Base-by-base conservation (phyloP, 371 early-diverging fungal genomes). In the Mortierella sp. region DNA sequence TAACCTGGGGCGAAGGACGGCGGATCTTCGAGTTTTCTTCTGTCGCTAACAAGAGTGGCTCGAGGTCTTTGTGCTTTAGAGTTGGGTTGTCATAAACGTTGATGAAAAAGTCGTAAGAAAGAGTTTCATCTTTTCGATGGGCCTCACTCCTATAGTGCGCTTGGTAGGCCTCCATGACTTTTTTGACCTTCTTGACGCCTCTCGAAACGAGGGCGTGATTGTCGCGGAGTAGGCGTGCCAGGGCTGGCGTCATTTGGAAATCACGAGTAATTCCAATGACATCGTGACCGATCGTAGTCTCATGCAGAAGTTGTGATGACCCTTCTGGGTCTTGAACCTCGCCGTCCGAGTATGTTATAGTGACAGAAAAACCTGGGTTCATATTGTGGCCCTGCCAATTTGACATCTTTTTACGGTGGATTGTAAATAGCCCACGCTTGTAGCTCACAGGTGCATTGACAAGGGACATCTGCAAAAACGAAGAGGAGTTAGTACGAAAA, bases 21-120 rank as follows among this genome's bases (percentile, higher is more conserved):
- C 86, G 79, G 54, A 90, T 54, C 37, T 80, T 78, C 12, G 64
- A 64, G 68, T 89, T 89, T 30, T 83, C 85, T 65, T 90, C 91
- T 18, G 86, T 83, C 2, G 83, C 73, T 24, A 83, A 73, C 52
- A 89, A 71, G 14, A 86, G 70, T 24, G 85, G 83, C 16, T 80
- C 84, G 22, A 89, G 79, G 54, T 88, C 86, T 49, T 81, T 86
- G 39, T 70, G 64, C 40, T 77, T 75, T 47, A 87, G 59, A 28
- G 78, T 80, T 0, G 84, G 83, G 52, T 81, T 81, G 71, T 84
- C 77, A 52, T 89, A 90, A 49, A 90, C 85, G 76, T 88, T 86
- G 62, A 88, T 81, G 49, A 86, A 87, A 70, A 90, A 90, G 55
- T 77, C 85, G 45, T 89, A 89, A 10, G 88, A 83, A 28, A 90